Percentiles rank a stretch among this genome's conserved stretches.
Conservation (phyloP, 2,329 filamentous ascomycete species). For the Myrmaecium sp. region DNA sequence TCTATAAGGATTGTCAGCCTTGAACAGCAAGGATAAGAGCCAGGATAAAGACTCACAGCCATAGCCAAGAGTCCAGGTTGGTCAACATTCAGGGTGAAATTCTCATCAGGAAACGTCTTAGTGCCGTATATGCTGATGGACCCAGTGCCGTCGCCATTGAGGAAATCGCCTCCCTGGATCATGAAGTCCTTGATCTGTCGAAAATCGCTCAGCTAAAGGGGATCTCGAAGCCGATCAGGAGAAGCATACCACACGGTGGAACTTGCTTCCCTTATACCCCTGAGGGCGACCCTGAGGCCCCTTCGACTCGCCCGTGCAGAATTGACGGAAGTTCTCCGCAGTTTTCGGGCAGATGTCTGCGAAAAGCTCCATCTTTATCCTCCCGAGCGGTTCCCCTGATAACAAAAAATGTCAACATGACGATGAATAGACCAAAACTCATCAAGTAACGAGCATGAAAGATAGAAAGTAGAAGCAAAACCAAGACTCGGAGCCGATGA, state of each 20-base stretch:
- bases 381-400: constrained; percentile 66
- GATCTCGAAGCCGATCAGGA: neutral
- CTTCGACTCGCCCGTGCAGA: constrained; percentile 88
- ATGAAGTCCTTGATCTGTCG: constrained; percentile 82
- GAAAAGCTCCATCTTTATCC: constrained; percentile 84
- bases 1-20: constrained; percentile 31
- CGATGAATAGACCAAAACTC: constrained; percentile 1
- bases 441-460: neutral
- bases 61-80: constrained; percentile 71
- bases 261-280: constrained; percentile 89
- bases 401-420: neutral
- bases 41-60: constrained; percentile 47
- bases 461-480: too few species aligned
- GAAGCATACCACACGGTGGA: constrained; percentile 70
- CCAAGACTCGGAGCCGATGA: too few species aligned
- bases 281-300: constrained; percentile 60
- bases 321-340: constrained; percentile 92
- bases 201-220: constrained; percentile 2
- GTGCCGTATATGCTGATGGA: constrained; percentile 77
- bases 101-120: constrained; percentile 76
- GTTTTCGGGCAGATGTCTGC: constrained; percentile 70
- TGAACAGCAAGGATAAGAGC: neutral
- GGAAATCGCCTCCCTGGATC: constrained; percentile 92
- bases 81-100: constrained; percentile 67
- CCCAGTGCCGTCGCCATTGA: constrained; percentile 84